Conservation (phyloP, 225 moss, liverwort and hornwort genomes). For the Sphagnum tenellum region DNA sequence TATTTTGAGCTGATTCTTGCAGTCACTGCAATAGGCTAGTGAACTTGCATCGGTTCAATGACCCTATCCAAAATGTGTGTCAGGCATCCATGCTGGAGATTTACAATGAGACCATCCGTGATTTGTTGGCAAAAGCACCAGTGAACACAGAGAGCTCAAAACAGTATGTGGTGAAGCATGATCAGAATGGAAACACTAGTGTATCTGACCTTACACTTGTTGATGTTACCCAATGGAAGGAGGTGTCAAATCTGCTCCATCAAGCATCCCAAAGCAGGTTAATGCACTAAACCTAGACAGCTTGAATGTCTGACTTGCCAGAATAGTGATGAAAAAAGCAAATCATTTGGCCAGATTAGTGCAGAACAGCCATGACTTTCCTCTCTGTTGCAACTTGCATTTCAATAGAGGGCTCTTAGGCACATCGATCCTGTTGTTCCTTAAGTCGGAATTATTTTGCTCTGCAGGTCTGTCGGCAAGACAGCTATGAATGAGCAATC, state of each 20-base stretch:
- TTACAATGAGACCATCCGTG: constrained; percentile 91
- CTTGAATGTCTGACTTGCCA: no score
- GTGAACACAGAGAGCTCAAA: constrained; percentile 46
- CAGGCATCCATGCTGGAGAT: constrained; percentile 99
- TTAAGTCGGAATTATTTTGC: neutral
- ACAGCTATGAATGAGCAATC: constrained; percentile 99
- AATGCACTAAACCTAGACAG: no score
- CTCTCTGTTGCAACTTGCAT: no score
- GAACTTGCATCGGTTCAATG: no score
- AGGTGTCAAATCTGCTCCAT: constrained; percentile 77
- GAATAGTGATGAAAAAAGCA: no score
- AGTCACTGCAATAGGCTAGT: no score
- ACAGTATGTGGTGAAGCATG: constrained; percentile 86
- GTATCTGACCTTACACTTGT: constrained; percentile 88
- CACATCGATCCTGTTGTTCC: no score
- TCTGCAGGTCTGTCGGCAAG: constrained; percentile 74
- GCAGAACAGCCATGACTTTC: no score
- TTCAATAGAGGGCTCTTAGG: no score
- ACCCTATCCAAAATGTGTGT: no score
- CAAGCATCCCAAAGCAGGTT: constrained; percentile 97
- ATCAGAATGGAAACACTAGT: constrained; percentile 58
- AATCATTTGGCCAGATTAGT: no score
- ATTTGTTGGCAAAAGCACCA: constrained; percentile 53
- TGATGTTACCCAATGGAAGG: constrained; percentile 89
- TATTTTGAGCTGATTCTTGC: no score